Evolutionary conservation across 1,284 basidiomycete genomes (phyloP).

Genomic region (Chondrostereum purpureum): DNA sequence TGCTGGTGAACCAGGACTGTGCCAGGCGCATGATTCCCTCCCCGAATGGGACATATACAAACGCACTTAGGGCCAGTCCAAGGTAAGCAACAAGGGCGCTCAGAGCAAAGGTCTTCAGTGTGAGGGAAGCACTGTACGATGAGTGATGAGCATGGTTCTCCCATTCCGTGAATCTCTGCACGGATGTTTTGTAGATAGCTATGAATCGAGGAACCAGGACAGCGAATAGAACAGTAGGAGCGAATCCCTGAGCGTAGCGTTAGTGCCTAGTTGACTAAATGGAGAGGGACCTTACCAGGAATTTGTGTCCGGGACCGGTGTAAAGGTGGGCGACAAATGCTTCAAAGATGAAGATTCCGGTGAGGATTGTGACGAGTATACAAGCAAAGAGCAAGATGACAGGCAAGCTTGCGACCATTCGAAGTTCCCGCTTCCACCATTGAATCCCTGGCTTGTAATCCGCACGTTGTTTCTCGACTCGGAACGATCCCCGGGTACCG

Average conservation of each 20-base stretch:
- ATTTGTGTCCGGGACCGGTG: slow-evolving; percentile 75
- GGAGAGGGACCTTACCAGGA: slow-evolving; percentile 51
- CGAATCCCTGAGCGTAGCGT: slow-evolving; percentile 50
- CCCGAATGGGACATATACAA: slow-evolving; percentile 90
- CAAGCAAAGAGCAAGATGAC: slow-evolving; percentile 60
- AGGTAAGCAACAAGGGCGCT: slow-evolving; percentile 88
- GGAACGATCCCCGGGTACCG: slow-evolving; percentile 71
- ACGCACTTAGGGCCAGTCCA: slow-evolving; percentile 78
- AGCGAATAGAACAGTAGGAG: slow-evolving; percentile 83
- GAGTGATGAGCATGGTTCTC: slow-evolving; percentile 86
- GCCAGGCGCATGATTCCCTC: slow-evolving; percentile 68
- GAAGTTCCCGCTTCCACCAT: slow-evolving; percentile 75
- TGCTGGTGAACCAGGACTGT: slow-evolving; percentile 20
- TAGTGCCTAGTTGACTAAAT: background rate
- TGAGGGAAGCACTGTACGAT: slow-evolving; percentile 73
- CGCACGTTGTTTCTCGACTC: slow-evolving; percentile 67
- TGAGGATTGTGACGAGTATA: slow-evolving; percentile 65
- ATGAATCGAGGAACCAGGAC: slow-evolving; percentile 81
- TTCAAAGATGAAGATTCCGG: slow-evolving; percentile 74
- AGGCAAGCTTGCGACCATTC: slow-evolving; percentile 73
- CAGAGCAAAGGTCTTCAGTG: slow-evolving; percentile 88
- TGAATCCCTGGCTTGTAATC: background rate
- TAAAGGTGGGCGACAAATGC: slow-evolving; percentile 84
- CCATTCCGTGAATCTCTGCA: slow-evolving; percentile 74
- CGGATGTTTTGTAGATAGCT: slow-evolving; percentile 69